Evolutionary conservation across 2,329 filamentous ascomycete species (phyloP).

Genomic region (Fusarium bactridioides): DNA sequence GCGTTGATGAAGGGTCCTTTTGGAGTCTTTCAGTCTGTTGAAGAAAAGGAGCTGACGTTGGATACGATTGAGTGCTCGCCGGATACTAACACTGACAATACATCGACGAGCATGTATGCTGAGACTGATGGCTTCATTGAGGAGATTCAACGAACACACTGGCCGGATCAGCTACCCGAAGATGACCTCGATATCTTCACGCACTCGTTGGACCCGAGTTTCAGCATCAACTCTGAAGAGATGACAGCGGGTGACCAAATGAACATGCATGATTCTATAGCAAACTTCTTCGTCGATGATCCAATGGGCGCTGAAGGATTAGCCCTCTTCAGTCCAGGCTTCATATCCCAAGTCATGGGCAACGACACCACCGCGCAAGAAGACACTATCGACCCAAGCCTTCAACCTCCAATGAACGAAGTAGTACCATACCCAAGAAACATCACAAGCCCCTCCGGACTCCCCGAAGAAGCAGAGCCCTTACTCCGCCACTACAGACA

Average conservation of each 20-base stretch:
- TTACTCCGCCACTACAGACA: slow-evolving; percentile 43
- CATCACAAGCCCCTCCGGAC: not conserved
- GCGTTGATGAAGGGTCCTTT: slow-evolving; percentile 33
- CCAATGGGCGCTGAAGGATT: slow-evolving; percentile 33
- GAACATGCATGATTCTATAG: slow-evolving; percentile 19
- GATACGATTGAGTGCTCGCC: slow-evolving; percentile 11
- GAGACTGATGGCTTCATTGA: slow-evolving; percentile 32
- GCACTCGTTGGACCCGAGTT: slow-evolving; percentile 14
- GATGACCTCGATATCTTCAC: slow-evolving; percentile 35
- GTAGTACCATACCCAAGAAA: not conserved
- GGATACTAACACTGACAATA: slow-evolving; percentile 13
- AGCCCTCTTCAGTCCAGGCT: slow-evolving; percentile 33
- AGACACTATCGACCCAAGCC: not conserved
- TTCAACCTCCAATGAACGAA: not conserved
- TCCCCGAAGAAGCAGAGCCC: slow-evolving; percentile 37
- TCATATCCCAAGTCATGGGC: slow-evolving; percentile 35
- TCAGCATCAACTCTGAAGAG: slow-evolving; percentile 7
- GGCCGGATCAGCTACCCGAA: slow-evolving; percentile 31
- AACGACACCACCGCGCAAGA: not conserved
- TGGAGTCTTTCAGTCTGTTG: slow-evolving; percentile 25
- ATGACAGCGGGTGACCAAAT: slow-evolving; percentile 1
- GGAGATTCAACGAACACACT: slow-evolving; percentile 33
- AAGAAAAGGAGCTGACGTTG: not conserved
- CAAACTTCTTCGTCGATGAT: slow-evolving; percentile 31
- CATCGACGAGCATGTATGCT: slow-evolving; percentile 14